Base-by-base conservation (phyloP, 2,329 filamentous ascomycete species). In the Colletotrichum simmondsii region DNA sequence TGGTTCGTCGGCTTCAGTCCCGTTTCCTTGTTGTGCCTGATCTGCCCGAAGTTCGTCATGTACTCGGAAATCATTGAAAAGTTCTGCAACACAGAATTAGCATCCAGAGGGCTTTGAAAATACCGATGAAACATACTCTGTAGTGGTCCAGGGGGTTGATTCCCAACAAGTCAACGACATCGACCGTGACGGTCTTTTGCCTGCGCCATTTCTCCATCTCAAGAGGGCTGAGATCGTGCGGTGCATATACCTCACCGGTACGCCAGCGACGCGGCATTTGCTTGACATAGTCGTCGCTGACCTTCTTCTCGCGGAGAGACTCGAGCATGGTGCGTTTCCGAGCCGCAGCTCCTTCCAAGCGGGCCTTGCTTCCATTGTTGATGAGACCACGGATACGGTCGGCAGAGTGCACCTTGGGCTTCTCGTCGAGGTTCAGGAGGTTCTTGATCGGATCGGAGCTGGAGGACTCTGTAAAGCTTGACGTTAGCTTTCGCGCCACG, bases 21-120 rank as follows among this genome's bases (percentile, higher is more conserved):
- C 0, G 95, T 98, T 28, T 92, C 86, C 6, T 82, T 88, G n/a
- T 90, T 87, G 81, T 93, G 91, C 84, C 91, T 93, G 81, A 99
- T 98, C 72, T 95, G 91, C 63, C 96, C 97, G 85, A 94, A 94
- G 12, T 92, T 84, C 0, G 94, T 95, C 79, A 97, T 93, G 82
- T 93, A 98, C 81, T 98, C 95, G 37, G 93, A 93, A 83, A 98
- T 93, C 74, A 99, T 90, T 49, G 94, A 91, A 82, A 97, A 97
- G 84, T 99, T 99, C 95, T 98, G 78, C 62, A 75, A 37, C 16
- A 14, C 4, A 74, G 52, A 60, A 37, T 63, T 35, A 46, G 32
- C 28, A 46, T 10, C 22, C 19, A 5, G 30, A 5, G 16, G 37
- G 14, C 26, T 11, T 35, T 11, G 16, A 7, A 7, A 16, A 10